Evolutionary conservation across 805 yeast genomes (phyloP), one percentile per base, ranked within the genome.

Genomic region (Spathaspora hagerdaliae): DNA sequence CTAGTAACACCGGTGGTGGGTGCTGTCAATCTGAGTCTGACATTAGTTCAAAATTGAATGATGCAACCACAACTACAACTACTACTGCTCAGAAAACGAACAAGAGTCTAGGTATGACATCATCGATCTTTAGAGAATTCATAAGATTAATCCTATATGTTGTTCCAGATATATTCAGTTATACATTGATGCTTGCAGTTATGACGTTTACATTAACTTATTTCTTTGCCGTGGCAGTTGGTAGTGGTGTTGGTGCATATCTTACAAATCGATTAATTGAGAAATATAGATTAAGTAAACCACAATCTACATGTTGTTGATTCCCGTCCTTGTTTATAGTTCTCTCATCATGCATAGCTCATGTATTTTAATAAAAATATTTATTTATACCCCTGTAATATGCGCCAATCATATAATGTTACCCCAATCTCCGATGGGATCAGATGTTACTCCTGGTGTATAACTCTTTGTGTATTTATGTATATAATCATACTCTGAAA

Each of bases 121-220:
- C 64, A 10, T 37, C 45, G 2, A 15, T 75, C 6, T 55, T 65
- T 34, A 70, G 82, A 59, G 89, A 86, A 63, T 39, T 74, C 3
- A 69, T 83, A 6, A 70, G 92, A 54, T 63, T 83, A 13, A 32
- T 74, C 0, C 51, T 86, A 24, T 74, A 82, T 9, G 81, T 86
- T 50, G 59, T 79, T 13, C 78, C 86, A 2, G 84, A 86, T 15
- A 69, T 85, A 73, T 58, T 86, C 41, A 83, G 85, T 10, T 86
- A 82, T 58, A 83, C 83, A 32, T 64, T 86, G 55, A 86, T 86
- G 95, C 73, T 86, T 66, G 90, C 82, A 12, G 85, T 85, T 6
- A 86, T 86, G 95, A 72, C 85, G 36, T 85, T 72, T 58, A 75
- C 84, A 7, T 53, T 84, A 39, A 64, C 80, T 0, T 86, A 86